These are phyloP conservation scores for Acanthamoeba sp. DNA, from an alignment of 208 protist species.

Conservation along the genomic window DNA sequence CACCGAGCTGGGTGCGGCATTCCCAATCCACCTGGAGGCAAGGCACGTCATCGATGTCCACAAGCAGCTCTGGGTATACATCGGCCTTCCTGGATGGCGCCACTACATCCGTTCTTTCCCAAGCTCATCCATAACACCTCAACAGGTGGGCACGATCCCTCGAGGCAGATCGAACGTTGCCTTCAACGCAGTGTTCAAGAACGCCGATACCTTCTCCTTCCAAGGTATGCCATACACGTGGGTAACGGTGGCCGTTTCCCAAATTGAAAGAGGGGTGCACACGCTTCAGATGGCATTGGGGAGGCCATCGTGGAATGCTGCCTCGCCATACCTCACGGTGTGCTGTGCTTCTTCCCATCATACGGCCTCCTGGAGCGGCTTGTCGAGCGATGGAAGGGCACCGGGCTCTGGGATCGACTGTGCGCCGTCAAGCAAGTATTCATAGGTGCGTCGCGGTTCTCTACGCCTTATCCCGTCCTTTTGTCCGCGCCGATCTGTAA, in stretches of 20 bases:
- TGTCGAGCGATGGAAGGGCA: slow-evolving; percentile 76
- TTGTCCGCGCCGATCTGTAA: no score
- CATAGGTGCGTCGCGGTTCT: not conserved
- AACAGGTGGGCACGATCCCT: slow-evolving; percentile 69
- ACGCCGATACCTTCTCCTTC: slow-evolving; percentile 47
- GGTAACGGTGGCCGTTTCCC: not conserved
- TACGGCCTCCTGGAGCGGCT: slow-evolving; percentile 78
- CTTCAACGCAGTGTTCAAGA: slow-evolving; percentile 76
- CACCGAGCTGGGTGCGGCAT: slow-evolving; percentile 87
- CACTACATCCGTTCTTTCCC: not conserved
- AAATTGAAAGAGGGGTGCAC: no score
- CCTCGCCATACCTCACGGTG: slow-evolving; percentile 78
- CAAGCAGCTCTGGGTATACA: slow-evolving; percentile 76
- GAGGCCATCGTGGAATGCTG: slow-evolving; percentile 78
- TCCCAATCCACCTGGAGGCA: slow-evolving; percentile 92
- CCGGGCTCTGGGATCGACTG: slow-evolving; percentile 76
- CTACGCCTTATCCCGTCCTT: no score
- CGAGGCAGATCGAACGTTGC: not conserved
- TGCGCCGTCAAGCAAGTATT: slow-evolving; percentile 76
- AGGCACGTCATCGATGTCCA: slow-evolving; percentile 93
- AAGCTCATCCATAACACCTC: not conserved
- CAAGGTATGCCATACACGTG: slow-evolving; percentile 37
- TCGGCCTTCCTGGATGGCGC: not conserved
- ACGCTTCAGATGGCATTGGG: slow-evolving; percentile 78
- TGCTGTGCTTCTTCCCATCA: slow-evolving; percentile 86